Evolutionary conservation across 208 protist species (phyloP).

Genomic region (Naegleria gruberi): DNA sequence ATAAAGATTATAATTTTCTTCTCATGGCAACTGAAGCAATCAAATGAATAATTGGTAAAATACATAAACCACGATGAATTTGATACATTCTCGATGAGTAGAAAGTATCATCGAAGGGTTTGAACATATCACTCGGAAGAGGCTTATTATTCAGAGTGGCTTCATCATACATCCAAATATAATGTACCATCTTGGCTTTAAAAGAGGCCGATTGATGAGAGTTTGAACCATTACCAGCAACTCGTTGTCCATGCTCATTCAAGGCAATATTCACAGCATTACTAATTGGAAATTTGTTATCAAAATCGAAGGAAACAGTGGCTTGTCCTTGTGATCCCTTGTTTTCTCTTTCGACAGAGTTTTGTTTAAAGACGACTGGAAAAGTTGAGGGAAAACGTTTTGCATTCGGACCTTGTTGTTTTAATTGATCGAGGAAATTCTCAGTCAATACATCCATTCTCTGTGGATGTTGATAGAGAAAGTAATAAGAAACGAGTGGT

Average conservation of each 20-base stretch:
- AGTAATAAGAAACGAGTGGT: neutral
- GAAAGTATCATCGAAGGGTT: neutral
- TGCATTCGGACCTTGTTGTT: neutral
- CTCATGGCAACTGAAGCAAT: too few species aligned
- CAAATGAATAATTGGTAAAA: too few species aligned
- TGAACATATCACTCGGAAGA: neutral
- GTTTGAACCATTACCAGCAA: neutral
- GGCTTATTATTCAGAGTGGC: neutral
- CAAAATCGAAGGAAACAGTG: neutral
- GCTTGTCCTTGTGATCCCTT: neutral
- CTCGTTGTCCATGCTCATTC: too few species aligned
- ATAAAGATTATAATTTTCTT: too few species aligned
- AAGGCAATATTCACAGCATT: too few species aligned
- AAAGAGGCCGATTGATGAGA: neutral
- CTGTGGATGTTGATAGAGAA: neutral
- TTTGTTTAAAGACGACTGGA: too few species aligned
- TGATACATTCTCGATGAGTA: neutral
- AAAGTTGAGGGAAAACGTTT: too few species aligned
- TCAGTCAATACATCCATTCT: neutral
- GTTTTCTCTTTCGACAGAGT: neutral
- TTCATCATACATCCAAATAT: conserved; percentile 2
- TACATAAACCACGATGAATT: too few species aligned
- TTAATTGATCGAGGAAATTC: neutral
- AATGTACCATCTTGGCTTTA: neutral
- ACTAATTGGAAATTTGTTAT: too few species aligned